Conservation (phyloP, 495 filamentous ascomycete species). For the Pyrenula massariospora region DNA sequence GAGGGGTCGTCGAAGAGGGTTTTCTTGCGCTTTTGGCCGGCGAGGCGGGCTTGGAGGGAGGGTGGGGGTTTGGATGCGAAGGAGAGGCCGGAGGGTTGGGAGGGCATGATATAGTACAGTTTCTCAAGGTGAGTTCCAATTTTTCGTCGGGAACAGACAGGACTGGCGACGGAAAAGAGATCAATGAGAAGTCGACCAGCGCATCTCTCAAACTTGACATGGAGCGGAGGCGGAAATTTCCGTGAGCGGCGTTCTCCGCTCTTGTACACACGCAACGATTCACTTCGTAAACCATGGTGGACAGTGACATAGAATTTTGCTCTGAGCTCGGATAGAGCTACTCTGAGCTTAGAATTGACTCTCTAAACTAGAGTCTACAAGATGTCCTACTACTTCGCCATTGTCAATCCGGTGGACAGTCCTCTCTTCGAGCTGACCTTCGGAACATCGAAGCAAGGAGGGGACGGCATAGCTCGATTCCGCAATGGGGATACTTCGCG, state of each 20-base stretch:
- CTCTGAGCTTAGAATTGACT: no score
- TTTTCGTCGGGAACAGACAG: no score
- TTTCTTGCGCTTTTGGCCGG: conserved; percentile 37
- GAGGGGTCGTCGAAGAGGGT: conserved; percentile 32
- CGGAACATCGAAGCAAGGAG: conserved; percentile 86
- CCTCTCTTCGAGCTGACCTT: conserved; percentile 87
- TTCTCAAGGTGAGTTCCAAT: no score
- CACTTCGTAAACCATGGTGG: no score
- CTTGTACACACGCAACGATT: no score
- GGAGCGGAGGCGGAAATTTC: background rate
- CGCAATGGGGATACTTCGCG: conserved; percentile 71
- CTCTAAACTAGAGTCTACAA: no score
- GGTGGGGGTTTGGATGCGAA: background rate
- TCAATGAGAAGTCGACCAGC: no score
- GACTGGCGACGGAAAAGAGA: no score
- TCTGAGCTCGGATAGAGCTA: no score
- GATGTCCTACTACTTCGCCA: conserved; percentile 82
- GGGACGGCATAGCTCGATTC: conserved; percentile 74
- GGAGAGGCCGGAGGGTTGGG: background rate
- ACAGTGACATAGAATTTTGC: no score
- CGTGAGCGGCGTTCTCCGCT: background rate
- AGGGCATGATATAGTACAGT: no score
- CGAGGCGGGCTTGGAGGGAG: conserved; percentile 5
- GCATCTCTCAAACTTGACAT: no score
- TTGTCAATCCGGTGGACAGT: conserved; percentile 72